Evolutionary conservation across 768 basidiomycete species (phyloP).

Genomic region (Glaciozyma martinii): DNA sequence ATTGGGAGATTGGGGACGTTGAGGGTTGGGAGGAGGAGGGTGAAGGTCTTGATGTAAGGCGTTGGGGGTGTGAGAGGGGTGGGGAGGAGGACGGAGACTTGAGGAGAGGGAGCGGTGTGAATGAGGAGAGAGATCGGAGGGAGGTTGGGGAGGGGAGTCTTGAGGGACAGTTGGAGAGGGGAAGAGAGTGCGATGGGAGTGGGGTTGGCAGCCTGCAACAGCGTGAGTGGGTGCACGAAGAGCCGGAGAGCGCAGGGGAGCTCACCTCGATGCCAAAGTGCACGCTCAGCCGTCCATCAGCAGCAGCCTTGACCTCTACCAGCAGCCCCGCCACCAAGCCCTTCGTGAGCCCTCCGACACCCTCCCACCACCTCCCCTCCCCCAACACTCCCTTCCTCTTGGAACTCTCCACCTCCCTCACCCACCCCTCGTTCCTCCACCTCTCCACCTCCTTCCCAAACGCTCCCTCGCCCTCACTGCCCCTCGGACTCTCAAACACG

Average conservation of each 20-base stretch:
- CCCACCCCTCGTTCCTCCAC: not conserved
- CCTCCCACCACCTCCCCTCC: not conserved
- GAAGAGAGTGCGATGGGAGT: not conserved
- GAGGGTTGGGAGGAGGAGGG: slow-evolving; percentile 3
- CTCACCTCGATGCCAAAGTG: not conserved
- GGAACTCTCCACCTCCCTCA: not conserved
- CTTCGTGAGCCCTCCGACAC: not conserved
- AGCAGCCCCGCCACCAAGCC: not conserved
- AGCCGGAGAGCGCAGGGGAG: not conserved
- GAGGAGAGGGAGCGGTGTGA: not conserved
- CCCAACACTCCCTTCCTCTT: not conserved
- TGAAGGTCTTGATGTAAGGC: not conserved
- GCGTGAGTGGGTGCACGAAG: not conserved
- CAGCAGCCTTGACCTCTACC: not conserved
- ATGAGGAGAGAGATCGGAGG: not conserved
- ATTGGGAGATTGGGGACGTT: not conserved
- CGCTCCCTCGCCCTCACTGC: not conserved
- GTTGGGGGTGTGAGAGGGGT: not conserved
- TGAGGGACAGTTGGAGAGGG: not conserved
- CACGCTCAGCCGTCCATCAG: not conserved
- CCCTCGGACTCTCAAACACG: not conserved
- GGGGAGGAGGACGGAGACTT: not conserved
- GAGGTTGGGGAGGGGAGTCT: not conserved
- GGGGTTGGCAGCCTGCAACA: not conserved
- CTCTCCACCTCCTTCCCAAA: not conserved